Base-by-base conservation (phyloP, 176 grass and related monocot genomes). In the Carex parvula region DNA sequence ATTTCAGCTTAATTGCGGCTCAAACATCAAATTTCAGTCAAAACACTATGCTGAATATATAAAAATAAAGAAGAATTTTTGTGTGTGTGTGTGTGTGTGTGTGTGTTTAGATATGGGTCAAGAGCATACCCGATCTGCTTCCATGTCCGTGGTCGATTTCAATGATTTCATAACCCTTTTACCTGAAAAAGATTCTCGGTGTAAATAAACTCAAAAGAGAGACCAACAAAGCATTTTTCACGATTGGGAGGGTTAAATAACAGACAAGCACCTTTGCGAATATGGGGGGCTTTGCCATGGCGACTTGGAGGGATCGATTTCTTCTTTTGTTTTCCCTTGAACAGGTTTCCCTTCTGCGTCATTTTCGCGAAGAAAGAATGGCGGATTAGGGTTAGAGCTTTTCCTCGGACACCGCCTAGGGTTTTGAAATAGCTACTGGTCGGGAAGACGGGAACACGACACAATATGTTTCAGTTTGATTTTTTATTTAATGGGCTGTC, bases 291-390 rank as follows among this genome's bases (percentile, higher is more conserved):
- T 86, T 94, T 98, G 64, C 95, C 95, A 83, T 94, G 95, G 86
- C 91, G 95, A 68, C 52, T 98, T 80, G 92, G 91, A 79, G 95
- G 92, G 82, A 94, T 64, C 52, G 85, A 81, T 83, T 93, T 98
- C 86, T 85, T 90, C 81, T 94, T 94, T 79, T 91, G 86, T 90
- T 90, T 54, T 4, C 95, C 95, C 87, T 98, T 98, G 87, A 93
- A 98, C 84, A 91, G 13, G 60, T 79, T 91, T 65, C 90, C 92
- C 87, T 94, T 97, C 84, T 97, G 92, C 89, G 95, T 97, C 95
- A 97, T 97, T 67, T 62, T 67, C 5, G 37, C 80, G 6, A 53
- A 67, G 26, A 15, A 20, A 53, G 46, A 53, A 53, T 55, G 14
- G 37, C 16, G 59, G 20, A 50, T 82, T 68, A 83, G 60, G 62